Evolutionary conservation across 331 rosid species (phyloP), one percentile per base, ranked within the genome.

Genomic region (Acacia pycnantha): DNA sequence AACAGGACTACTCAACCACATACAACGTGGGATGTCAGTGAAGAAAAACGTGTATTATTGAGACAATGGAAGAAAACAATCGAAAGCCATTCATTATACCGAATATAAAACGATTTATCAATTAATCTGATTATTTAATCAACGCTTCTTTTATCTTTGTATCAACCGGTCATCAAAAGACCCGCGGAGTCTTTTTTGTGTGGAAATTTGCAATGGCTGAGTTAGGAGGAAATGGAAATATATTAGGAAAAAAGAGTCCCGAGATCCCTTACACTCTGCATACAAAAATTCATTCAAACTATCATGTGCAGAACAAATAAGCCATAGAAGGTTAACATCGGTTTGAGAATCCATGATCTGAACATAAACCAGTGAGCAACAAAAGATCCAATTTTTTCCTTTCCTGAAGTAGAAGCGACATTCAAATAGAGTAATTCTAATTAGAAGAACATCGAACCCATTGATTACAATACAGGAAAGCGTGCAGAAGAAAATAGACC

Each of bases 11-110:
- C 58, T 81, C 13, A 65, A 51, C 80, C 21, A 10, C 37, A 22
- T 24, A 26, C 31, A 43, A 40, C 2, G 14, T 24, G 37, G 3
- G 29, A 44, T 26, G 43, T 9, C 8, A 27, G 26, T 22, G 24
- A 47, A 72, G 53, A n/a, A 72, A 26, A 14, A 13, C 77, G 16
- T 72, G 18, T 19, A 48, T 48, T 29, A 27, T 72, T 9, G 43
- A 47, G 44, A 53, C 22, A 65, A 21, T 29, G 22, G 6, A 24
- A 10, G 21, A 76, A 53, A 72, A 43, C 77, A 75, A 72, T 51
- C 21, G 10, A 53, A 48, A 59, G 53, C 46, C 64, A 82, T 64
- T 78, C 26, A 59, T 77, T 41, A 43, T 41, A 68, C n/a, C 66
- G 72, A 44, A 56, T 24, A 19, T 2, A 74, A n/a, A 27, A 70